Evolutionary conservation across 2,329 filamentous ascomycete species (phyloP).

Genomic region (Alternaria metachromatica): DNA sequence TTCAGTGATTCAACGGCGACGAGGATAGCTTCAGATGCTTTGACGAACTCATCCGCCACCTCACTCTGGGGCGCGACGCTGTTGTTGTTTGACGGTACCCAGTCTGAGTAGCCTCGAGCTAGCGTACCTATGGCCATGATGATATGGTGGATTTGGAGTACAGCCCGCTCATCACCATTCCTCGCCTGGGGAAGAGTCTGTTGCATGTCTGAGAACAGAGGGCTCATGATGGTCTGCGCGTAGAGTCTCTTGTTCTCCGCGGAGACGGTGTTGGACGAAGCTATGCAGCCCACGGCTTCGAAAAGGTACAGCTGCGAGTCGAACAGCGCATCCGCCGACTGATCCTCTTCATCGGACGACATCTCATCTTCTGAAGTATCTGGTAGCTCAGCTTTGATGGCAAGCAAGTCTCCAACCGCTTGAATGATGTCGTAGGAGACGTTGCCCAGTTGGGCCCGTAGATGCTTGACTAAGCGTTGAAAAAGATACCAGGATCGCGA

Average conservation of each 20-base stretch:
- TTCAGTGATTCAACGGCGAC: conserved; percentile 87
- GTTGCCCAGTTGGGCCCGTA: conserved; percentile 83
- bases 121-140: conserved; percentile 95
- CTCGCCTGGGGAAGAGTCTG: conserved; percentile 77
- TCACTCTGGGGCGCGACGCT: conserved; percentile 64
- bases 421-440: conserved; percentile 91
- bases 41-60: conserved; percentile 82
- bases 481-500: conserved; percentile 97
- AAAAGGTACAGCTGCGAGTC: conserved; percentile 91
- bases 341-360: conserved; percentile 91
- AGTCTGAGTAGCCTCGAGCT: conserved; percentile 91
- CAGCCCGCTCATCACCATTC: conserved; percentile 78
- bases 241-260: conserved; percentile 87
- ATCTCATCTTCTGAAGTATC: conserved; percentile 83
- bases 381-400: conserved; percentile 88
- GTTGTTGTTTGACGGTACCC: conserved; percentile 67
- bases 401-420: conserved; percentile 84
- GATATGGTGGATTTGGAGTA: conserved; percentile 92
- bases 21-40: conserved; percentile 87
- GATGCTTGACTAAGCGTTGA: conserved; percentile 86
- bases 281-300: conserved; percentile 91
- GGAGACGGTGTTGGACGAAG: conserved; percentile 78
- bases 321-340: conserved; percentile 89
- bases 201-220: conserved; percentile 89
- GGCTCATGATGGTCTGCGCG: conserved; percentile 84